These are phyloP conservation scores for Xerocomellus amylosporus DNA, from an alignment of 768 basidiomycete genomes.

Conservation along the genomic window DNA sequence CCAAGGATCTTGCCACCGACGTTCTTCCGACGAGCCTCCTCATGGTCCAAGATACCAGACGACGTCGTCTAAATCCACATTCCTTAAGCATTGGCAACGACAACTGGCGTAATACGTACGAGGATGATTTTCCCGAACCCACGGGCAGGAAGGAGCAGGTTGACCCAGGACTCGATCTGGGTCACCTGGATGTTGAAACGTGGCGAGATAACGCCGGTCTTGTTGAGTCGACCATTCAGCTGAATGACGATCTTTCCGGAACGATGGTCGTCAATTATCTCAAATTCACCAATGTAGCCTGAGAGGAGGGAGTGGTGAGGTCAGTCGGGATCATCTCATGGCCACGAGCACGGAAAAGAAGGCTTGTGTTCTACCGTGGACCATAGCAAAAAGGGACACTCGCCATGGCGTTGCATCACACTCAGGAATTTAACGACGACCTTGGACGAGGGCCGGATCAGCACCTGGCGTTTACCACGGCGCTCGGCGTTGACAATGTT, in stretches of 20 bases:
- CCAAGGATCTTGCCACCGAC: conserved; percentile 94
- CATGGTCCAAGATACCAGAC: conserved; percentile 97
- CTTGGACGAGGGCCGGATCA: conserved; percentile 96
- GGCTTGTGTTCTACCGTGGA: too few species aligned
- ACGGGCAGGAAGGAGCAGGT: conserved; percentile 92
- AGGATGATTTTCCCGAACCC: conserved; percentile 96
- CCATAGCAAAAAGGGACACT: conserved; percentile 31
- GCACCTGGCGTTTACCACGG: conserved; percentile 98
- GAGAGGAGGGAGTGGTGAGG: background rate
- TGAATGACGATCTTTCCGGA: conserved; percentile 98
- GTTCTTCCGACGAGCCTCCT: conserved; percentile 98
- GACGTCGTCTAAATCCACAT: conserved; percentile 73
- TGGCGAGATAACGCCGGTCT: conserved; percentile 99
- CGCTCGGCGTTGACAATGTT: conserved; percentile 99
- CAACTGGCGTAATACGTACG: conserved; percentile 41
- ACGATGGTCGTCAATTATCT: conserved; percentile 98
- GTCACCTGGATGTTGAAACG: conserved; percentile 94
- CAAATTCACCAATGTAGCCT: conserved; percentile 99
- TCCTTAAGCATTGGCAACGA: background rate
- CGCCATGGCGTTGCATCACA: conserved; percentile 99
- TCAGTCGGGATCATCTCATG: background rate
- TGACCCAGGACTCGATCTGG: conserved; percentile 96
- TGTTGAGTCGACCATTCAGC: conserved; percentile 97
- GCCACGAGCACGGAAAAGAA: background rate
- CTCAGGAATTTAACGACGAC: conserved; percentile 96